Percentiles rank a stretch among this genome's conserved stretches.
phyloP scores from a whole-genome alignment of 257 asterid genomes.

The Ocimum tenuiflorum region DNA sequence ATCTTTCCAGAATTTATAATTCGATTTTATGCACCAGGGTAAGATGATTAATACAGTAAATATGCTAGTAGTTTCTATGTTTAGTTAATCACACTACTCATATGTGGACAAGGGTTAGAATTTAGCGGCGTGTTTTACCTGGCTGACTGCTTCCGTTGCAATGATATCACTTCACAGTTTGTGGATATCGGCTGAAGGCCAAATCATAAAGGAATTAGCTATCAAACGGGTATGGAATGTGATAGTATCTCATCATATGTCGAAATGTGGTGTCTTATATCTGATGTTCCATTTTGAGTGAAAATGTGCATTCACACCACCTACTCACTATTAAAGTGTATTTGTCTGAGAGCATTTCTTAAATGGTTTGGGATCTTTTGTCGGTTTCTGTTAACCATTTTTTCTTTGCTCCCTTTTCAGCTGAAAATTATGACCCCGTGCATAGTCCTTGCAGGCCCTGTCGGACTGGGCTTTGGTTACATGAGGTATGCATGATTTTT shows the following conservation, averaged over 20 bases:
- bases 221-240: conserved; percentile 30
- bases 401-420: conserved; percentile 19
- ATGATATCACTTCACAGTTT: conserved; percentile 25
- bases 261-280: not conserved
- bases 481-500: conserved; percentile 31
- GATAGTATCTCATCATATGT: not conserved
- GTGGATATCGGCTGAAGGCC: conserved; percentile 38
- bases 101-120: not conserved
- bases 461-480: conserved; percentile 46
- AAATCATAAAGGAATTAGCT: conserved; percentile 37
- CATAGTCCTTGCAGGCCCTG: conserved; percentile 43
- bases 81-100: conserved; percentile 3
- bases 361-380: not conserved
- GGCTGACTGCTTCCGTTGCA: conserved; percentile 11
- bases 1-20: conserved; percentile 33
- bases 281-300: not conserved
- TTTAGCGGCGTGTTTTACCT: not conserved
- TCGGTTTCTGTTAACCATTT: not conserved
- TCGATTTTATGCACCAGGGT: conserved; percentile 45
- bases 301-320: not conserved
- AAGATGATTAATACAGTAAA: conserved; percentile 18
- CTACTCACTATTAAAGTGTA: not conserved
- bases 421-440: conserved; percentile 37
- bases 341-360: not conserved
- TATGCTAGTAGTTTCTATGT: not conserved